Percentiles rank a stretch among this genome's conserved stretches.
Evolutionary conservation across 176 grass and related monocot species (phyloP).

Genomic region (Aegilops longissima): DNA sequence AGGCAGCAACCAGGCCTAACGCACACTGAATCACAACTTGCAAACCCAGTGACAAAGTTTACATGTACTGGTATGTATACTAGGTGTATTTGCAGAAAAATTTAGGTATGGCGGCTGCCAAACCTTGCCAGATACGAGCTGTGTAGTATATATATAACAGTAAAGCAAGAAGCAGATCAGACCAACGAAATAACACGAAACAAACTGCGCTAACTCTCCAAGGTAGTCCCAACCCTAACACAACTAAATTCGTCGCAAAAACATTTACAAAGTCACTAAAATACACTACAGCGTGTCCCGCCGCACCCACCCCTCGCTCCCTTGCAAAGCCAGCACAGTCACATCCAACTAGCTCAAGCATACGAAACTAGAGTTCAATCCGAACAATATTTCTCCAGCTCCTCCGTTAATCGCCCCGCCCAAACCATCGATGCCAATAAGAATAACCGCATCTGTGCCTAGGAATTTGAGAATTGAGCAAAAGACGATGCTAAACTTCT

Average conservation of each 20-base stretch:
- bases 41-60: not conserved
- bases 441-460: not conserved
- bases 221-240: not conserved
- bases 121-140: not conserved
- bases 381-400: not conserved
- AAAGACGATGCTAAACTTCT: not conserved
- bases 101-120: not conserved
- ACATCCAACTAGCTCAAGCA: not conserved
- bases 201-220: not conserved
- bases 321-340: not conserved
- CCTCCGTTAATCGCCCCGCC: not conserved
- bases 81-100: not conserved
- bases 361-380: not conserved
- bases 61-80: not conserved
- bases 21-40: too few species aligned
- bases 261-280: not conserved
- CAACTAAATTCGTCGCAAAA: not conserved
- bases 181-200: not conserved
- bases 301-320: not conserved
- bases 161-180: not conserved
- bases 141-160: not conserved
- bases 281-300: not conserved
- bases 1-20: not conserved
- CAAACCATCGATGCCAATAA: not conserved
- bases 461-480: not conserved